phyloP scores from a whole-genome alignment of 1,284 basidiomycete species.

The Hymenochaete sp. region DNA sequence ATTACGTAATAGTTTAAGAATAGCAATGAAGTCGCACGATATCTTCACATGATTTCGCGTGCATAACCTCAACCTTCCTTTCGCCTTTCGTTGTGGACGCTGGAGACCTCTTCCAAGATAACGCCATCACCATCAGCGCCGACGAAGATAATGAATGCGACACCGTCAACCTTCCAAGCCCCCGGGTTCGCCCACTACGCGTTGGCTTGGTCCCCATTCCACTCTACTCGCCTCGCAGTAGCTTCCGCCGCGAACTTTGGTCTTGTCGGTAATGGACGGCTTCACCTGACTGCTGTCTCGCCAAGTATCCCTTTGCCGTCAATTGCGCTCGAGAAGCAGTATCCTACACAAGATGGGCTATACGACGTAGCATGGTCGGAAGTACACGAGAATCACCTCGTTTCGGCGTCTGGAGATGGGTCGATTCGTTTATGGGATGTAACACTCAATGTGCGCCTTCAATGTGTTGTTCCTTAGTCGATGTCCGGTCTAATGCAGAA shows the following conservation, averaged over 20 bases:
- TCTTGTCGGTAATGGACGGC: conserved; percentile 86
- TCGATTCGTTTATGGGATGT: conserved; percentile 90
- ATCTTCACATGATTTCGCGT: too few relatives aligned
- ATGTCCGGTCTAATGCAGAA: conserved; percentile 24
- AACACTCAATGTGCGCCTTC: conserved; percentile 58
- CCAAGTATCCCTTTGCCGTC: conserved; percentile 33
- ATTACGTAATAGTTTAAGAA: too few relatives aligned
- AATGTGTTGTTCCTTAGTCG: neutral
- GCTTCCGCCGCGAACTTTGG: conserved; percentile 94
- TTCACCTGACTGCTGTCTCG: conserved; percentile 59
- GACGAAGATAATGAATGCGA: conserved; percentile 19
- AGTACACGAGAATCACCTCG: conserved; percentile 89
- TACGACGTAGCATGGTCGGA: conserved; percentile 94
- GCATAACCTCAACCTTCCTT: too few relatives aligned
- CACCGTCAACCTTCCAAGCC: conserved; percentile 53
- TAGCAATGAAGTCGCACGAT: too few relatives aligned
- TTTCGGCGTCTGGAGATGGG: conserved; percentile 86
- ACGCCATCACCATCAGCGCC: too few relatives aligned
- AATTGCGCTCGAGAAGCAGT: conserved; percentile 61
- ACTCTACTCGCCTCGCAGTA: conserved; percentile 71
- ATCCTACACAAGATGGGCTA: conserved; percentile 89
- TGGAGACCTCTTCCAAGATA: too few relatives aligned
- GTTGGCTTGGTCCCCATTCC: conserved; percentile 89
- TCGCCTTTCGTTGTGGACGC: too few relatives aligned
- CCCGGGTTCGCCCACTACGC: conserved; percentile 86